Evolutionary conservation across 2,329 filamentous ascomycete genomes (phyloP).

Genomic region (Nigrograna mackinnonii): DNA sequence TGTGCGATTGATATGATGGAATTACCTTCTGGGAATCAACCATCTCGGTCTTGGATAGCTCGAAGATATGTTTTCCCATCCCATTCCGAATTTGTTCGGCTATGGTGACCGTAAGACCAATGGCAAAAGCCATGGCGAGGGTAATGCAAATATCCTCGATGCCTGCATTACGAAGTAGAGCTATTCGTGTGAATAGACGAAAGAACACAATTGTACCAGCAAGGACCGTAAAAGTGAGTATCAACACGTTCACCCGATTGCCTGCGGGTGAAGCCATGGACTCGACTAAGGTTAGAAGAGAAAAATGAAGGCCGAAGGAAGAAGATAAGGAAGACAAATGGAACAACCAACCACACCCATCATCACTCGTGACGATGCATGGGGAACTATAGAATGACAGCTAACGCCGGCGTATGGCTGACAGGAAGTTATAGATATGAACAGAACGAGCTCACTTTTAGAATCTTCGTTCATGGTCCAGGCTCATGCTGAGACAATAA

Average conservation of each 20-base stretch:
- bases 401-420: too few relatives aligned
- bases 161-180: conserved; percentile 25
- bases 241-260: conserved; percentile 32
- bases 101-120: conserved; percentile 29
- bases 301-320: conserved; percentile 7
- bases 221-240: conserved; percentile 34
- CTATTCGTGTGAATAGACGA: conserved; percentile 31
- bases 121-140: conserved; percentile 21
- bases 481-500: too few relatives aligned
- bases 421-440: too few relatives aligned
- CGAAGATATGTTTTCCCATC: conserved; percentile 24
- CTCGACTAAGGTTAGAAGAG: conserved; percentile 4
- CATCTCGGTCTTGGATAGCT: conserved; percentile 14
- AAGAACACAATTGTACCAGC: conserved; percentile 31
- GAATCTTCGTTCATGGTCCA: too few relatives aligned
- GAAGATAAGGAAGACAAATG: conserved; percentile 7
- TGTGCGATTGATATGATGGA: background rate
- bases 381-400: conserved; percentile 1
- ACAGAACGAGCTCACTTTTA: too few relatives aligned
- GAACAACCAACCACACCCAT: conserved; percentile 6
- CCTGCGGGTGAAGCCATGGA: conserved; percentile 29
- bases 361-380: conserved; percentile 3
- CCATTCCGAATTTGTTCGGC: conserved; percentile 35
- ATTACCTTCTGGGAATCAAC: conserved; percentile 15
- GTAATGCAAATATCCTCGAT: conserved; percentile 32